Percentiles rank a stretch among this genome's conserved stretches.
Conservation (phyloP, 805 yeast species). For the Ogataea nitratoaversa region DNA sequence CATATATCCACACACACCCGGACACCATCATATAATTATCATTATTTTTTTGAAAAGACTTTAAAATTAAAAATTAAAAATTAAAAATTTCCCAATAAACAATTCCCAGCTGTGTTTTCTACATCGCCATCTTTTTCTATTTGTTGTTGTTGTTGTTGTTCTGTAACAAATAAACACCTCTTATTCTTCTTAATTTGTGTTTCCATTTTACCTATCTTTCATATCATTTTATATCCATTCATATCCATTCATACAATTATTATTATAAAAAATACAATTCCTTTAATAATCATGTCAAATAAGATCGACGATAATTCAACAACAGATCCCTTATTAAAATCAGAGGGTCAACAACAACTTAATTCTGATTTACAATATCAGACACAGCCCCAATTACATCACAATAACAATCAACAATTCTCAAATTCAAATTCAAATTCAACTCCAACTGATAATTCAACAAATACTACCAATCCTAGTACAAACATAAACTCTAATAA, state of each 20-base stretch:
- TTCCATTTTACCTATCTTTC: background rate
- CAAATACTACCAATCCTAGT: too few species aligned
- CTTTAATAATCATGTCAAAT: background rate
- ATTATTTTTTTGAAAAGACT: background rate
- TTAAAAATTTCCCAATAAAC: too few species aligned
- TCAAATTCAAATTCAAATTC: background rate
- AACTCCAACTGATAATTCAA: background rate
- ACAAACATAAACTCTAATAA: constrained; percentile 4
- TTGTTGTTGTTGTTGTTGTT: constrained; percentile 2
- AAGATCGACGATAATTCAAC: constrained; percentile 12
- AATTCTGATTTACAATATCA: background rate
- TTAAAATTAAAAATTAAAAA: too few species aligned
- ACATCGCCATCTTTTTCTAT: constrained; percentile 2
- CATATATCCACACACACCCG: too few species aligned
- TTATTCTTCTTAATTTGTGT: background rate
- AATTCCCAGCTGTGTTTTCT: too few species aligned
- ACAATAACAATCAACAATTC: too few species aligned
- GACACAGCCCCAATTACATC: constrained; percentile 24
- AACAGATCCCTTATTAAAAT: constrained; percentile 14
- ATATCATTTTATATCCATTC: too few species aligned
- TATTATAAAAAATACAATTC: background rate
- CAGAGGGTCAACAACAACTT: constrained; percentile 11
- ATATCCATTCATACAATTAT: too few species aligned
- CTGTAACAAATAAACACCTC: too few species aligned
- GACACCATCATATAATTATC: too few species aligned